Percentiles rank a stretch among this genome's conserved stretches.
phyloP scores from a whole-genome alignment of 495 filamentous ascomycete species.

The Bathelium albidoporum region DNA sequence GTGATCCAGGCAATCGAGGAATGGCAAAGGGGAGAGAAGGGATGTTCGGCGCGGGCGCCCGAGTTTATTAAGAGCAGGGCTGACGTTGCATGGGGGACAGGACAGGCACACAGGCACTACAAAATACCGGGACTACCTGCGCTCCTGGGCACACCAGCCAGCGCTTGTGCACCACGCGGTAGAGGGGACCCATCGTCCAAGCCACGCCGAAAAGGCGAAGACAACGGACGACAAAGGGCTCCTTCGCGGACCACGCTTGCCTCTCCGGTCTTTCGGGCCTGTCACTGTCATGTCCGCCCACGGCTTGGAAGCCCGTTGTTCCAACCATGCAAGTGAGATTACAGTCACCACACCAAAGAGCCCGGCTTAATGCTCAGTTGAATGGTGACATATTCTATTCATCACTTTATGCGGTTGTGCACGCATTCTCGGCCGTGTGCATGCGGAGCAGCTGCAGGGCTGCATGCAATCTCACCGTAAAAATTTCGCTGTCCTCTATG shows the following conservation, averaged over 20 bases:
- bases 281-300: neutral
- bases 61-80: neutral
- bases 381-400: neutral
- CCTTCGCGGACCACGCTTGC: neutral
- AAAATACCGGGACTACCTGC: neutral
- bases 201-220: neutral
- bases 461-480: neutral
- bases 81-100: neutral
- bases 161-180: neutral
- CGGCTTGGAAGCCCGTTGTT: neutral
- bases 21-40: slow-evolving; percentile 11
- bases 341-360: neutral
- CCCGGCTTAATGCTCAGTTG: neutral
- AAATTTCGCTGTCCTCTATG: neutral
- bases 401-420: neutral
- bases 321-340: neutral
- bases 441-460: neutral
- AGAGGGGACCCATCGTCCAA: neutral
- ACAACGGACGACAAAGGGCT: neutral
- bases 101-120: neutral
- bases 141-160: neutral
- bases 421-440: neutral
- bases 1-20: slow-evolving; percentile 13
- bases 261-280: neutral
- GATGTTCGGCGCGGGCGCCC: slow-evolving; percentile 3